These are phyloP conservation scores for Saccharomycopsis synnaedendra DNA, from an alignment of 805 yeast species.

Conservation along the genomic window DNA sequence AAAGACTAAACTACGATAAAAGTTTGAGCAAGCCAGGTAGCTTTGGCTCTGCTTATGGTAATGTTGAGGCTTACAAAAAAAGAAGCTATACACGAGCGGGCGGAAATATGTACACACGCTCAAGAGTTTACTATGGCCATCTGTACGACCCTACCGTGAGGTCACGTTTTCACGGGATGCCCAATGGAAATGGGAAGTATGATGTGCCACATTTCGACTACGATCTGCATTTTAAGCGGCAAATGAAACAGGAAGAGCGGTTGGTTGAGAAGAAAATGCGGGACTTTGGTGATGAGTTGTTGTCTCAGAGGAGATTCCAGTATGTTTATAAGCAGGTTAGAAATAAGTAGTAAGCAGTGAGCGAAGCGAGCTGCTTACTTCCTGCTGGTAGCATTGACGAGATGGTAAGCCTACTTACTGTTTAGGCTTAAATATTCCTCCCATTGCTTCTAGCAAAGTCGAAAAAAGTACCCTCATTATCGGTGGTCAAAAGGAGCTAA, in stretches of 20 bases:
- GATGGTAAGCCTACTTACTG: too few relatives aligned
- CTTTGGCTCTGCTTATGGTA: conserved; percentile 23
- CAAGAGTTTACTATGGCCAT: conserved; percentile 16
- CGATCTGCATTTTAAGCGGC: conserved; percentile 29
- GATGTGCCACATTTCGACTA: conserved; percentile 38
- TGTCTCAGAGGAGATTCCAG: conserved; percentile 12
- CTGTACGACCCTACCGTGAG: conserved; percentile 14
- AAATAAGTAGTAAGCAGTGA: background rate
- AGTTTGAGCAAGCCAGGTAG: conserved; percentile 17
- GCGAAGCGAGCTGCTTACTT: background rate
- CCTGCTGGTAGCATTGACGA: too few relatives aligned
- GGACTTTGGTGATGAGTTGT: conserved; percentile 1
- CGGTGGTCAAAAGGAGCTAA: too few relatives aligned
- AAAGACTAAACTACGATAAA: conserved; percentile 27
- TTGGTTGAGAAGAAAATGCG: conserved; percentile 23
- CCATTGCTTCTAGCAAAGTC: too few relatives aligned
- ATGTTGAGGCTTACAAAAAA: conserved; percentile 23
- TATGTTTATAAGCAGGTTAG: conserved; percentile 1
- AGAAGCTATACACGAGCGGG: conserved; percentile 17
- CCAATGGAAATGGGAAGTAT: conserved; percentile 23
- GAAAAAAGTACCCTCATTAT: too few relatives aligned
- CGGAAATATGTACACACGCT: conserved; percentile 15
- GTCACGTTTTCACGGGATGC: conserved; percentile 26
- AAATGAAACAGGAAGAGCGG: conserved; percentile 33
- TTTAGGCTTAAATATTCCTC: too few relatives aligned